A percentile compares a stretch with the other conserved stretches of the same genome.
These are phyloP conservation scores for Davidsoniella virescens DNA, from an alignment of 2,329 filamentous ascomycete species.

Conservation along the genomic window DNA sequence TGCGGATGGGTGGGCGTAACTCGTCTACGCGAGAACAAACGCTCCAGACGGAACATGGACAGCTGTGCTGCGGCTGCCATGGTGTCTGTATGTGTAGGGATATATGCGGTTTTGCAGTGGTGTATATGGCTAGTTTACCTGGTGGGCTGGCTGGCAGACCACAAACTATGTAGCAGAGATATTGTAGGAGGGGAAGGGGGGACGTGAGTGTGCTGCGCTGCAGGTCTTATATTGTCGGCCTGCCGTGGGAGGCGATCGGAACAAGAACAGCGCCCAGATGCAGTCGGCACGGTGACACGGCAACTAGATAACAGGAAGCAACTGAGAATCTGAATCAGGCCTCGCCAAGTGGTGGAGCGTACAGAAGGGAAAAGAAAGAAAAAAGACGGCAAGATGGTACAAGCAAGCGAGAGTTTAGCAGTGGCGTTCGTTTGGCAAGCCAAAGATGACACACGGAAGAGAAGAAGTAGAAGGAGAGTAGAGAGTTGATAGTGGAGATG, in stretches of 20 bases:
- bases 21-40: slow-evolving; percentile 32
- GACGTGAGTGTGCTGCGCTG: background rate
- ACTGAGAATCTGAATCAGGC: slow-evolving; percentile 3
- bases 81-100: background rate
- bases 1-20: slow-evolving; percentile 17
- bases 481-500: background rate
- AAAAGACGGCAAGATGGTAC: background rate
- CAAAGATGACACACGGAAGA: background rate
- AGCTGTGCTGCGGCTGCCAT: slow-evolving; percentile 9
- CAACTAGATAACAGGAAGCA: background rate
- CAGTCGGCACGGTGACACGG: no score
- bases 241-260: background rate
- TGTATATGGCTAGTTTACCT: no score
- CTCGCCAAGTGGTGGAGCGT: slow-evolving; percentile 7
- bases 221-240: background rate
- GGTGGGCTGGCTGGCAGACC: no score
- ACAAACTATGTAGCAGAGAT: no score
- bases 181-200: no score
- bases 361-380: background rate
- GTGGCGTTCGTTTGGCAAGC: slow-evolving; percentile 7
- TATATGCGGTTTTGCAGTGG: no score
- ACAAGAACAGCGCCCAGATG: background rate
- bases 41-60: slow-evolving; percentile 26
- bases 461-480: background rate
- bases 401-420: background rate